Base-by-base conservation (phyloP, 345 rosid genomes). In the Anastatica hierochuntica region DNA sequence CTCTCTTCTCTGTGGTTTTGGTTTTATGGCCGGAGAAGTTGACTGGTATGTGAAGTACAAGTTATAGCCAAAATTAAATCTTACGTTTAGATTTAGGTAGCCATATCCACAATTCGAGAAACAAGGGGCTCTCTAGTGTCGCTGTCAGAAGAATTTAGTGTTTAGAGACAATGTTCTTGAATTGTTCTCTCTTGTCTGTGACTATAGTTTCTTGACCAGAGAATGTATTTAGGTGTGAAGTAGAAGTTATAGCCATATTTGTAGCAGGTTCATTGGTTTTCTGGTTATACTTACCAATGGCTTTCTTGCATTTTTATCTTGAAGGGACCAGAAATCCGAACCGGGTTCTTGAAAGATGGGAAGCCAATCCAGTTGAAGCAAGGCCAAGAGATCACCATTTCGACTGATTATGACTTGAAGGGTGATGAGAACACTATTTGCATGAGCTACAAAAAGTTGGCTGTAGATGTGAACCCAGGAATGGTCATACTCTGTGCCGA, bases 381-480 rank as follows among this genome's bases (percentile, higher is more conserved):
- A 53, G 94, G 96, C 59, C 84, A 87, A 52, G 94, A 84, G 46
- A 84, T 90, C 69, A 88, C 88, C 43, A 63, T 88, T 41, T 76
- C 95, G 4, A 87, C 98, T 12, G 90, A 84, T 58, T 90, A 88
- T 50, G 68, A 57, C 55, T 65, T 84, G 23, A 67, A 84, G 79
- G 98, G 98, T 18, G 89, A 88, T 20, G 80, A 77, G 64, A 67
- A 72, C 31, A 72, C 66, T 43, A 90, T 87, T 27, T 70, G 84
- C 78, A 90, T 90, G 96, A 90, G 96, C 74, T 92, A 92, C 72
- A 92, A 83, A 57, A 92, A 83, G 76, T 46, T 92, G 73, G 80
- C 83, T 2, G 70, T 63, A 69, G 96, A 92, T 57, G 96, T 92
- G 54, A 79, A 76, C 60, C 90, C 98, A 10, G 95, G 98, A 23